These are phyloP conservation scores for Sphaceloma murrayae DNA, from an alignment of 2,329 filamentous ascomycete species.

Conservation along the genomic window DNA sequence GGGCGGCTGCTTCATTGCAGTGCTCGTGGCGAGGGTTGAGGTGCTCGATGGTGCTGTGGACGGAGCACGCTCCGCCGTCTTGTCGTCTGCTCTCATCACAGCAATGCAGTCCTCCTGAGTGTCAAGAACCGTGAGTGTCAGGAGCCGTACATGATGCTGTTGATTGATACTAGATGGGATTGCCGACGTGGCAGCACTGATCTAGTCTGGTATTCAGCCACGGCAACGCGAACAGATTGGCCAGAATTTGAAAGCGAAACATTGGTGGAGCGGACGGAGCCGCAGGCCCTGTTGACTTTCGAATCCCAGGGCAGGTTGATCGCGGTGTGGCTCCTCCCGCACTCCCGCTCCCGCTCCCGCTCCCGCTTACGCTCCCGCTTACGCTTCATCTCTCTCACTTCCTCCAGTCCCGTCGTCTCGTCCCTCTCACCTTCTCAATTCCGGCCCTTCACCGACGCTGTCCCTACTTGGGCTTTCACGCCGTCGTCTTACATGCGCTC, in stretches of 20 bases:
- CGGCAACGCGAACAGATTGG: no score
- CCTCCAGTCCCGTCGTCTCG: neutral
- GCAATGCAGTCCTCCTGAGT: no score
- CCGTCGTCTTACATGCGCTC: constrained; percentile 3
- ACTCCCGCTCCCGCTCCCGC: no score
- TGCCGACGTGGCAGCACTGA: neutral
- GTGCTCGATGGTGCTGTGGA: constrained; percentile 1
- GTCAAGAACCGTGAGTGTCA: no score
- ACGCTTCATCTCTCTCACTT: no score
- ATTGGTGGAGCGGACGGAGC: neutral
- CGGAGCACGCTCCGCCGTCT: no score
- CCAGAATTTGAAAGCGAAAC: neutral
- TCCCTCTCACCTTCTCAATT: neutral
- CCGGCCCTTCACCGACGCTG: constrained; percentile 1
- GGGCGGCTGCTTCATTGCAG: constrained; percentile 45
- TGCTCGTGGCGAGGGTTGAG: constrained; percentile 9
- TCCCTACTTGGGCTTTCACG: neutral
- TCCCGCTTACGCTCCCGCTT: no score
- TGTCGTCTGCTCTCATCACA: no score
- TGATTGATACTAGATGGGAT: no score
- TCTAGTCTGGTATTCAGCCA: constrained; percentile 1
- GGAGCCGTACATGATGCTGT: no score
- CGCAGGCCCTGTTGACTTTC: no score
- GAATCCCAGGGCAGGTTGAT: constrained; percentile 3
- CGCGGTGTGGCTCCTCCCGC: no score